phyloP scores from a whole-genome alignment of 495 filamentous ascomycete genomes.

The Podospora appendiculata region DNA sequence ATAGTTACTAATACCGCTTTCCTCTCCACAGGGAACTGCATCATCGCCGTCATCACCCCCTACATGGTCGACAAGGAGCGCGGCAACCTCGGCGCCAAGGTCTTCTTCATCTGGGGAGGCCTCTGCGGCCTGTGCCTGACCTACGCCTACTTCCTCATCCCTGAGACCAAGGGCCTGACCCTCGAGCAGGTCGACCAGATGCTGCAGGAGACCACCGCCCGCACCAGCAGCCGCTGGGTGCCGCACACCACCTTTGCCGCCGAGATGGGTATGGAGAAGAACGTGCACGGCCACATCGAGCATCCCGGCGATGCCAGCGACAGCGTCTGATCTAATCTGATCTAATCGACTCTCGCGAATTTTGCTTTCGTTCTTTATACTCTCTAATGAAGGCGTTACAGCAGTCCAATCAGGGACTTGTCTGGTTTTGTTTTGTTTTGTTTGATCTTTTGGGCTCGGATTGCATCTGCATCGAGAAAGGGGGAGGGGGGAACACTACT shows the following conservation, averaged over 20 bases:
- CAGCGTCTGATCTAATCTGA: too few species aligned
- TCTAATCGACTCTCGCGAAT: neutral
- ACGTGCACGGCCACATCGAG: slow-evolving; percentile 14
- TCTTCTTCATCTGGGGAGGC: slow-evolving; percentile 73
- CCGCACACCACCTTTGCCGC: slow-evolving; percentile 61
- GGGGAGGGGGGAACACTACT: too few species aligned
- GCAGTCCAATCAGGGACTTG: too few species aligned
- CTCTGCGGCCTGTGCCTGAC: slow-evolving; percentile 57
- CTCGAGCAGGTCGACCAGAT: slow-evolving; percentile 86
- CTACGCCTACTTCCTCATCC: slow-evolving; percentile 71
- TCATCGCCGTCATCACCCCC: slow-evolving; percentile 64
- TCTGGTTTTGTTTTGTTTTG: too few species aligned
- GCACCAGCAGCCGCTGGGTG: slow-evolving; percentile 61
- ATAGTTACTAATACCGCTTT: neutral
- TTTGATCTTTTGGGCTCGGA: too few species aligned
- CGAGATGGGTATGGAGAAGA: slow-evolving; percentile 18
- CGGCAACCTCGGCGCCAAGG: slow-evolving; percentile 60
- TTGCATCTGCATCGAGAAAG: too few species aligned
- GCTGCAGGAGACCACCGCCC: slow-evolving; percentile 68
- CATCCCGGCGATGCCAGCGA: slow-evolving; percentile 3
- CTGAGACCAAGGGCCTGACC: slow-evolving; percentile 82
- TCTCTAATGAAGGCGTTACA: neutral
- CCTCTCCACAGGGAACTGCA: slow-evolving; percentile 48
- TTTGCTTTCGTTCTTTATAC: neutral
- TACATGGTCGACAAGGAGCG: slow-evolving; percentile 68